phyloP scores from a whole-genome alignment of 768 basidiomycete species.

The Termitomyces sp. region DNA sequence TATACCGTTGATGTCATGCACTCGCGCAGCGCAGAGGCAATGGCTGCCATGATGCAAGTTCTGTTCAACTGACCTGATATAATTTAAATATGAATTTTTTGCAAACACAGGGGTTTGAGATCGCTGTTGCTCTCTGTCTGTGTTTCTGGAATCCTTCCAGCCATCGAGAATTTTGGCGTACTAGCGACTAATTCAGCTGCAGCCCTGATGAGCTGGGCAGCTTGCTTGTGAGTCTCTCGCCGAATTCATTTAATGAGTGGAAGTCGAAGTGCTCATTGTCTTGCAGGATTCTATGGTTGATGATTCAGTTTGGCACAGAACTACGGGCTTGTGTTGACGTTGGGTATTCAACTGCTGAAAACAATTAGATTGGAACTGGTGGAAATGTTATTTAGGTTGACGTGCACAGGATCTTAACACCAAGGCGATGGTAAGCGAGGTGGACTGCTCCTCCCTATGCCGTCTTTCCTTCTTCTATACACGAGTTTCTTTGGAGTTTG shows the following conservation, averaged over 20 bases:
- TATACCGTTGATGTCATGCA: slow-evolving; percentile 63
- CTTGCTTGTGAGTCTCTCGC: slow-evolving; percentile 44
- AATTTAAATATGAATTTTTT: neutral
- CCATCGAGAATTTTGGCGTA: slow-evolving; percentile 52
- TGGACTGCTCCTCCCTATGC: too few species aligned
- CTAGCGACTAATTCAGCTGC: slow-evolving; percentile 42
- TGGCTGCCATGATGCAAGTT: slow-evolving; percentile 53
- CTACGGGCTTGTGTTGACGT: slow-evolving; percentile 58
- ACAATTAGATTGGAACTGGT: slow-evolving; percentile 21
- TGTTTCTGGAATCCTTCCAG: slow-evolving; percentile 47
- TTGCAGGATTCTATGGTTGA: slow-evolving; percentile 45
- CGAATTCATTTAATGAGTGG: neutral
- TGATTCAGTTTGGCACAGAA: slow-evolving; percentile 52
- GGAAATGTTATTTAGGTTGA: too few species aligned
- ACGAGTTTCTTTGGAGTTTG: too few species aligned
- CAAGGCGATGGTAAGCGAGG: too few species aligned
- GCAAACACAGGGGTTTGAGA: slow-evolving; percentile 41
- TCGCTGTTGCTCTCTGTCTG: slow-evolving; percentile 38
- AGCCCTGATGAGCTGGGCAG: slow-evolving; percentile 44
- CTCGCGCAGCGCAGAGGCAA: slow-evolving; percentile 57
- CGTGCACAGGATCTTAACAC: too few species aligned
- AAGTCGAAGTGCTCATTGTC: slow-evolving; percentile 3
- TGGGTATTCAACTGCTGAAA: slow-evolving; percentile 45
- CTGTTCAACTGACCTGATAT: neutral
- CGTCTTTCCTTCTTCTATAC: too few species aligned